Conservation (phyloP, 2,329 filamentous ascomycete species). For the Sporothrix inflata region DNA sequence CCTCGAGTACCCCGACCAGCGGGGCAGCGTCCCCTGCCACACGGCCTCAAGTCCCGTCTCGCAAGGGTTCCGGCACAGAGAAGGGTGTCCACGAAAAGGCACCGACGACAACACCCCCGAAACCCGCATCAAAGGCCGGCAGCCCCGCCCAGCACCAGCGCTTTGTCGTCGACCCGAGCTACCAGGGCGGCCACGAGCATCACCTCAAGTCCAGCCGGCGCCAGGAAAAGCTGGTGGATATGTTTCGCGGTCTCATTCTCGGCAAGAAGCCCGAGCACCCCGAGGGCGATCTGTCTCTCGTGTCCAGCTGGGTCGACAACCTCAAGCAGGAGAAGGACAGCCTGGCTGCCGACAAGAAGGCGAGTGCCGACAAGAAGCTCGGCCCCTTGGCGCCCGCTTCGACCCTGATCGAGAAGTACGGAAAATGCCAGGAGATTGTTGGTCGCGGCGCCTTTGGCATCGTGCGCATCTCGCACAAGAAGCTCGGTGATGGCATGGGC, state of each 20-base stretch:
- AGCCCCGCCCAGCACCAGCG: slow-evolving; percentile 46
- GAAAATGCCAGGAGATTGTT: slow-evolving; percentile 96
- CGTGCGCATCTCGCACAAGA: slow-evolving; percentile 96
- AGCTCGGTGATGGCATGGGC: slow-evolving; percentile 74
- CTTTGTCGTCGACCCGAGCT: slow-evolving; percentile 55
- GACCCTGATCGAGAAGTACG: slow-evolving; percentile 92
- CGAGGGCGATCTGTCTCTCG: slow-evolving; percentile 84
- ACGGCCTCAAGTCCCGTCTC: slow-evolving; percentile 46
- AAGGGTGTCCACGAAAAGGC: slow-evolving; percentile 40
- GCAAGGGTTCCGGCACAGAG: slow-evolving; percentile 51
- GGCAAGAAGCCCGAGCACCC: slow-evolving; percentile 73
- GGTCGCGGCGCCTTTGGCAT: slow-evolving; percentile 96
- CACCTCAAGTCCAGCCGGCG: slow-evolving; percentile 85
- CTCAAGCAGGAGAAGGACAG: slow-evolving; percentile 84
- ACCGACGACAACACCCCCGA: slow-evolving; percentile 41
- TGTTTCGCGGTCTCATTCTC: slow-evolving; percentile 85
- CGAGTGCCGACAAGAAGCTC: slow-evolving; percentile 28
- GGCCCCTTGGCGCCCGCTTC: slow-evolving; percentile 41
- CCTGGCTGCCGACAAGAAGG: slow-evolving; percentile 67
- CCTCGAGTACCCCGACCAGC: slow-evolving; percentile 36
- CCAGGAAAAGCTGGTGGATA: slow-evolving; percentile 91
- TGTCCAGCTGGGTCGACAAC: slow-evolving; percentile 95
- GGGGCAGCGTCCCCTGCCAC: slow-evolving; percentile 42
- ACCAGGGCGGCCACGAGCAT: slow-evolving; percentile 78
- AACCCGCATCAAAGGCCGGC: slow-evolving; percentile 41